Evolutionary conservation across 805 yeast genomes (phyloP).

Genomic region (Teunomyces barrocoloradensis): DNA sequence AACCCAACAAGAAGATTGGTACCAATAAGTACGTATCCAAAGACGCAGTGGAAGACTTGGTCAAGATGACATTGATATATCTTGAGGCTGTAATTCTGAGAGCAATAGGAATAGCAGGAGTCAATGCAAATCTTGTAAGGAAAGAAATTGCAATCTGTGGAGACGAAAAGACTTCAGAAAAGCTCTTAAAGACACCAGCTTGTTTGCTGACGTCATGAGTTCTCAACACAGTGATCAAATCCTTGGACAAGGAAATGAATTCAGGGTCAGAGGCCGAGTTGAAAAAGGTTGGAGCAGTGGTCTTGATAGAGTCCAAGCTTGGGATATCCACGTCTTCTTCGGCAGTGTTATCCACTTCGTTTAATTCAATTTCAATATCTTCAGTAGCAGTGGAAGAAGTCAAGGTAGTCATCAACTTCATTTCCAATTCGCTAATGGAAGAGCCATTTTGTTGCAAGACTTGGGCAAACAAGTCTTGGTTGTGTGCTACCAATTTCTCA

Average conservation of each 20-base stretch:
- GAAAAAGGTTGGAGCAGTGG: conserved; percentile 33
- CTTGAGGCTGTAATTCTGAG: conserved; percentile 52
- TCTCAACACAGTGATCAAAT: conserved; percentile 29
- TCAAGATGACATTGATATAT: conserved; percentile 34
- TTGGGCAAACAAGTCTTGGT: conserved; percentile 20
- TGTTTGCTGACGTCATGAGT: conserved; percentile 9
- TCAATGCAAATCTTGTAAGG: conserved; percentile 52
- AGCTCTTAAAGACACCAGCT: conserved; percentile 11
- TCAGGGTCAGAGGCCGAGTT: conserved; percentile 30
- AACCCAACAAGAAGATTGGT: conserved; percentile 56
- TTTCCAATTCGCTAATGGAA: conserved; percentile 39
- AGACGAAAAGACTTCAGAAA: conserved; percentile 31
- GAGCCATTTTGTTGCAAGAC: conserved; percentile 16
- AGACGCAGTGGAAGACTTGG: conserved; percentile 27
- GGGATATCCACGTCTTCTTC: conserved; percentile 17
- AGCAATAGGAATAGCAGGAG: conserved; percentile 57
- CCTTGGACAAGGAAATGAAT: conserved; percentile 40
- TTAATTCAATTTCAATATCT: conserved; percentile 30
- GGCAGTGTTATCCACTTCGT: conserved; percentile 14
- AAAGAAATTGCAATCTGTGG: conserved; percentile 53
- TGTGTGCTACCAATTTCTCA: conserved; percentile 19
- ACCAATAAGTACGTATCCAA: conserved; percentile 49
- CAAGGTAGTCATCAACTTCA: conserved; percentile 67
- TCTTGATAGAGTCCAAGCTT: conserved; percentile 13
- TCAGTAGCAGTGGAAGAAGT: conserved; percentile 23